A percentile compares a stretch with the other conserved stretches of the same genome.
Evolutionary conservation across 2,329 filamentous ascomycete genomes (phyloP).

Genomic region (Pseudogymnoascus sp.): DNA sequence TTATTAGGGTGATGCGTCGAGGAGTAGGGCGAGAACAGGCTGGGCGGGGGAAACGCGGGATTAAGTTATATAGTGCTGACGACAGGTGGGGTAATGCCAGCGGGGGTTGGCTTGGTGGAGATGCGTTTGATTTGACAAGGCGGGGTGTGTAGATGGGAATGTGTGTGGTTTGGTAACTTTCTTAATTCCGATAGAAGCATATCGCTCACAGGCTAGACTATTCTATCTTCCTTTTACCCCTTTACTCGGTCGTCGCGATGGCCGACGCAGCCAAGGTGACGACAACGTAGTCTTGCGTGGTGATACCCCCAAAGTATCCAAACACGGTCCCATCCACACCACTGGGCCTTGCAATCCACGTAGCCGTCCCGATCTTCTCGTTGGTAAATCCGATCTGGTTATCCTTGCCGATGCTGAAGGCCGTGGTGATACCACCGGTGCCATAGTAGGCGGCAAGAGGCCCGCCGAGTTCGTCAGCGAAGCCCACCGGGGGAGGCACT

Average conservation of each 20-base stretch:
- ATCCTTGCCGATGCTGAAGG: neutral
- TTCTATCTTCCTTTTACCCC: neutral
- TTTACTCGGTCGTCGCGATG: neutral
- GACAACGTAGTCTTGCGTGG: neutral
- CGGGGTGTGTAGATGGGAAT: neutral
- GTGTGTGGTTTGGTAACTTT: neutral
- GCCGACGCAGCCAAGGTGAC: neutral
- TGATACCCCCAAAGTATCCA: neutral
- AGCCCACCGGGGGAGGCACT: neutral
- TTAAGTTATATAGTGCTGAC: constrained; percentile 4
- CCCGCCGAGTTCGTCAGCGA: neutral
- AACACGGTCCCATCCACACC: neutral
- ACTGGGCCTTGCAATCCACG: neutral
- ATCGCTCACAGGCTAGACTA: neutral
- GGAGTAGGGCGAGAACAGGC: neutral
- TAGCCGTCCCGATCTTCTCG: neutral
- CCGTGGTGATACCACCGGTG: neutral
- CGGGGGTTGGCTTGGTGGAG: neutral
- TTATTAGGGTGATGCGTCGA: neutral
- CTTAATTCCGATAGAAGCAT: neutral
- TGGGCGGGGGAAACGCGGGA: neutral
- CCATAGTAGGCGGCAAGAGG: neutral
- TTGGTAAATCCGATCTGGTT: neutral
- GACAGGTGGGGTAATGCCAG: neutral
- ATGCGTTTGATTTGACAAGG: neutral